A percentile compares a stretch with the other conserved stretches of the same genome.
Conservation (phyloP, 1,284 basidiomycete species). For the Anthracocystis panici-leucophaei region DNA sequence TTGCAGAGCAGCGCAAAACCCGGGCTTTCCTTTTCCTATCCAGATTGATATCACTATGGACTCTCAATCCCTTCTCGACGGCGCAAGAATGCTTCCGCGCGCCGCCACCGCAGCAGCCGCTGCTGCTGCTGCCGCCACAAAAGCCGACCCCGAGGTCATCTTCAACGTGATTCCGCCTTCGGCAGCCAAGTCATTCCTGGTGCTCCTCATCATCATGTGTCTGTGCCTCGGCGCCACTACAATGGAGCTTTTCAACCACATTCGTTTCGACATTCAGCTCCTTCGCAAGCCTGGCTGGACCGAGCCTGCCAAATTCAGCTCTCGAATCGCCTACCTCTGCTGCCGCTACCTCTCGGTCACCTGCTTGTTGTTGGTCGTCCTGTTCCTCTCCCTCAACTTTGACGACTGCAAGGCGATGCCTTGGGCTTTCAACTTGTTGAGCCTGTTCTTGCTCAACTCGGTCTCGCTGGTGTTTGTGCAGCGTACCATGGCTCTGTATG, state of each 20-base stretch:
- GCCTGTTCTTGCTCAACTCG: slow-evolving; percentile 28
- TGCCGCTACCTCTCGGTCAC: slow-evolving; percentile 27
- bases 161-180: slow-evolving; percentile 39
- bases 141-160: slow-evolving; percentile 26
- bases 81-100: background rate
- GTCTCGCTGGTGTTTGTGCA: slow-evolving; percentile 43
- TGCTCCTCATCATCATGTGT: slow-evolving; percentile 37
- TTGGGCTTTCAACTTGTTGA: slow-evolving; percentile 28
- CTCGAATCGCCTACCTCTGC: slow-evolving; percentile 35
- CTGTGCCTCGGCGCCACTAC: slow-evolving; percentile 32
- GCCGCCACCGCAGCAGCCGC: no score
- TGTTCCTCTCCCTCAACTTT: slow-evolving; percentile 24
- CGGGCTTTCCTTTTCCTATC: background rate
- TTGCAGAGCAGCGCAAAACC: background rate
- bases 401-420: slow-evolving; percentile 31
- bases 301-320: slow-evolving; percentile 32
- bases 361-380: slow-evolving; percentile 21
- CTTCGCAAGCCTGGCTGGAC: slow-evolving; percentile 44
- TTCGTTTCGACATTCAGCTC: slow-evolving; percentile 41
- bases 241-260: slow-evolving; percentile 40
- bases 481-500: slow-evolving; percentile 43
- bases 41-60: background rate
- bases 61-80: background rate
- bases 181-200: slow-evolving; percentile 20
- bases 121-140: slow-evolving; percentile 3